These are phyloP conservation scores for Nakaseomyces sp. DNA, from an alignment of 1,139 yeast species.

Conservation along the genomic window DNA sequence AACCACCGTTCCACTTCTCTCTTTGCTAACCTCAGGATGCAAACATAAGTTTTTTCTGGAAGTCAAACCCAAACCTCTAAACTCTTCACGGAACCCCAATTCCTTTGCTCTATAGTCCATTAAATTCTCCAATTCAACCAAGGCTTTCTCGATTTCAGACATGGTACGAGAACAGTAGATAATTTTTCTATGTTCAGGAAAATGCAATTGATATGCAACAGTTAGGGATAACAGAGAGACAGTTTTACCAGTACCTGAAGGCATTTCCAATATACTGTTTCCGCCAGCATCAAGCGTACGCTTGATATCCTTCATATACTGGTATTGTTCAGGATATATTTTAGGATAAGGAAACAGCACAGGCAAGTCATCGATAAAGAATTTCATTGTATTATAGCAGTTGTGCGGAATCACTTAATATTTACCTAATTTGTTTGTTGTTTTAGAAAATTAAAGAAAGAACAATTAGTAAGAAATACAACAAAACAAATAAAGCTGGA, in stretches of 20 bases:
- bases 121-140: constrained; percentile 80
- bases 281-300: constrained; percentile 93
- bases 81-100: constrained; percentile 76
- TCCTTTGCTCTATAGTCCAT: constrained; percentile 82
- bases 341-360: constrained; percentile 95
- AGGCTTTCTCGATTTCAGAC: constrained; percentile 97
- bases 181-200: constrained; percentile 89
- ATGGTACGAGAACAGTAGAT: constrained; percentile 98
- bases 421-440: too few relatives aligned
- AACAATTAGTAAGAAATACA: too few relatives aligned
- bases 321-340: constrained; percentile 96
- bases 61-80: constrained; percentile 87
- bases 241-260: constrained; percentile 99
- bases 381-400: constrained; percentile 35
- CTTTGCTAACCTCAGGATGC: constrained; percentile 81
- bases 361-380: constrained; percentile 89
- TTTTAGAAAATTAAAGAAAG: too few relatives aligned
- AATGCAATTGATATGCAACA: constrained; percentile 90
- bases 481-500: too few relatives aligned
- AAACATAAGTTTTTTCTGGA: constrained; percentile 89
- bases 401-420: too few relatives aligned
- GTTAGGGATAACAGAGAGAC: constrained; percentile 83
- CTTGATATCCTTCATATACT: constrained; percentile 93
- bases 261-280: constrained; percentile 97
- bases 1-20: constrained; percentile 85